Evolutionary conservation across 2,329 filamentous ascomycete species (phyloP).

Genomic region (Massarina eburnea): DNA sequence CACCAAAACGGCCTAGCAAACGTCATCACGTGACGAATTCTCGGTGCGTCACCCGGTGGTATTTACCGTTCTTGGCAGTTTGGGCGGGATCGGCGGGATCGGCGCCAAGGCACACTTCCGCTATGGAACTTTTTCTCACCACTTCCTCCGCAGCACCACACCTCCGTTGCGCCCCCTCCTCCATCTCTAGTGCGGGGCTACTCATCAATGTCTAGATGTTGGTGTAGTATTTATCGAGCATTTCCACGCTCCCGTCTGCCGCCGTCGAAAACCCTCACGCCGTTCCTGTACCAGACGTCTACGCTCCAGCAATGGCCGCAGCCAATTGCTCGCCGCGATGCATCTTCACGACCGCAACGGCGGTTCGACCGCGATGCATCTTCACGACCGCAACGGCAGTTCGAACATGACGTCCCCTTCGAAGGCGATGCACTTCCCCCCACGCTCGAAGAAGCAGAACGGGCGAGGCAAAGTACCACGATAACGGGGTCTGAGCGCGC

Average conservation of each 20-base stretch:
- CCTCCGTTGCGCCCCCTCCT: not conserved
- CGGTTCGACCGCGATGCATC: too few relatives aligned
- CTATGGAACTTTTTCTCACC: not conserved
- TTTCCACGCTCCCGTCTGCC: slow-evolving; percentile 30
- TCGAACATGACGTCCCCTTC: slow-evolving; percentile 55
- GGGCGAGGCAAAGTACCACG: slow-evolving; percentile 24
- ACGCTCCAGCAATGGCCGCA: too few relatives aligned
- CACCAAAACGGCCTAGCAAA: too few relatives aligned
- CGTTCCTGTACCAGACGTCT: not conserved
- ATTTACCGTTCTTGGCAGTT: too few relatives aligned
- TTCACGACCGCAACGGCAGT: slow-evolving; percentile 12
- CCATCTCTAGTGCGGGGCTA: not conserved
- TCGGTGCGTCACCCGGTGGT: too few relatives aligned
- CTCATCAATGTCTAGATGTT: slow-evolving; percentile 35
- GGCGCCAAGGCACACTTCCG: too few relatives aligned
- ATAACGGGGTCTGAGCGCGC: slow-evolving; percentile 40
- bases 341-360: slow-evolving; percentile 14
- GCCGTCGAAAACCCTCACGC: slow-evolving; percentile 52
- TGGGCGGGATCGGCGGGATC: too few relatives aligned
- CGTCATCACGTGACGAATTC: too few relatives aligned
- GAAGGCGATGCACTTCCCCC: slow-evolving; percentile 44
- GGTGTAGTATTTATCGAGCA: slow-evolving; percentile 32
- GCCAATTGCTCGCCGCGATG: slow-evolving; percentile 22
- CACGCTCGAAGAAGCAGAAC: slow-evolving; percentile 18
- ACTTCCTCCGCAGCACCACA: not conserved